Base-by-base conservation (phyloP, 495 filamentous ascomycete species). In the Peziza echinospora region DNA sequence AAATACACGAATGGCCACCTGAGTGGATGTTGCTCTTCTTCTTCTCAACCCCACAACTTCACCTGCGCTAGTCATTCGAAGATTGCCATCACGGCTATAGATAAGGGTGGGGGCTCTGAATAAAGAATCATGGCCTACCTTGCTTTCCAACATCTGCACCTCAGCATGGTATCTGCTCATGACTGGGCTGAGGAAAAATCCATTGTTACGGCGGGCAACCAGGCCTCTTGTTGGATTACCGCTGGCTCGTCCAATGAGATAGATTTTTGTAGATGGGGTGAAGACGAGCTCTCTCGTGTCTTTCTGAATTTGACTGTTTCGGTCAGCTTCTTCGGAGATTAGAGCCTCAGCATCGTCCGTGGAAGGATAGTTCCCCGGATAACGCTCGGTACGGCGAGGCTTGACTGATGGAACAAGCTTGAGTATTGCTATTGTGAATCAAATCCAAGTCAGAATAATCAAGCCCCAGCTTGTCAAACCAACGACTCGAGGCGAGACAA, bases 151-250 rank as follows among this genome's bases (percentile, higher is more conserved):
- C 44, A 59, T 25, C 1, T 49, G 49, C 24, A 58, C 55, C 48
- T 55, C 55, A 23, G 56, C 56, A 46, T 59, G 56, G 25, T 56
- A 46, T 42, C 56, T 46, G 24, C 56, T 59, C 56, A 59, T 59
- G 21, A 59, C 56, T 21, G 56, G 56, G 8, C 56, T 59, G 34
- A 58, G 55, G 22, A 59, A 59, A 28, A 59, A 59, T 40, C 51
- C 56, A 57, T 59, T 59, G 39, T 55, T 58, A 17, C 44, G 44
- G 25, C 50, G 55, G 6, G 56, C 56, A 46, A 59, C 48, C 9
- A 59, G 48, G 24, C 55, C 49, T 30, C 58, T 59, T n/a, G 51
- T 22, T 19, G 53, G 46, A 24, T 59, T 59, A 45, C 55, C 52
- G 45, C 56, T 59, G 41, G 51, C 54, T 16, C 56, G 55, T 30